These are phyloP conservation scores for Tephrocybe rancida DNA, from an alignment of 768 basidiomycete species.

Conservation along the genomic window DNA sequence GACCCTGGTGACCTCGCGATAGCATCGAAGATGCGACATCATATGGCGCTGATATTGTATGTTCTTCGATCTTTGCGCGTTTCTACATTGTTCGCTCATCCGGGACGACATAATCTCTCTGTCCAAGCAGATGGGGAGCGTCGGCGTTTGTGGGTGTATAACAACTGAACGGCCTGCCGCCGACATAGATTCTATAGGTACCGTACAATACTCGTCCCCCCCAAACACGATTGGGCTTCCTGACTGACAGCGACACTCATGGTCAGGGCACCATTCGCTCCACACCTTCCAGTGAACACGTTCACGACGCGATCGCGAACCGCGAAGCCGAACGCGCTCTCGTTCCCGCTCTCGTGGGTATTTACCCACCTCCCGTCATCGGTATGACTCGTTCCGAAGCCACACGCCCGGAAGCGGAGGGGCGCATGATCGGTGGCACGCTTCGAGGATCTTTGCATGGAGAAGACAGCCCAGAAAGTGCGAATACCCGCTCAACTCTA, in stretches of 20 bases:
- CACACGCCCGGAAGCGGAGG: neutral
- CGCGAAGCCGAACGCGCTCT: neutral
- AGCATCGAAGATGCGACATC: constrained; percentile 1
- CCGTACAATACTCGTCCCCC: neutral
- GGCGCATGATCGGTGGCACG: constrained; percentile 1
- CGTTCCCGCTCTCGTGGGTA: constrained; percentile 24
- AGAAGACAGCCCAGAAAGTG: constrained; percentile 10
- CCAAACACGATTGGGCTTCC: neutral
- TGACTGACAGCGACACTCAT: neutral
- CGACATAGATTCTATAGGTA: neutral
- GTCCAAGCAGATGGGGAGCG: neutral
- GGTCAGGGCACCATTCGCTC: constrained; percentile 1
- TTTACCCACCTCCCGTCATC: constrained; percentile 13
- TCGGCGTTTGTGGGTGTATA: constrained; percentile 5
- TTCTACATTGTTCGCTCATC: constrained; percentile 23
- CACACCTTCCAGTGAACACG: neutral
- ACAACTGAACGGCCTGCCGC: neutral
- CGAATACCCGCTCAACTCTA: neutral
- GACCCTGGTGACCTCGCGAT: no score
- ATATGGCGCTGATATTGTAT: neutral
- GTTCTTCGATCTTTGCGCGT: constrained; percentile 6
- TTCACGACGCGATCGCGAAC: neutral
- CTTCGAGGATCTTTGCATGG: constrained; percentile 10
- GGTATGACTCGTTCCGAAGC: constrained; percentile 20
- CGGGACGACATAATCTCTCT: neutral